A percentile compares a stretch with the other conserved stretches of the same genome.
Evolutionary conservation across 805 yeast species (phyloP).

Genomic region (Jamesozyma spencerorum): DNA sequence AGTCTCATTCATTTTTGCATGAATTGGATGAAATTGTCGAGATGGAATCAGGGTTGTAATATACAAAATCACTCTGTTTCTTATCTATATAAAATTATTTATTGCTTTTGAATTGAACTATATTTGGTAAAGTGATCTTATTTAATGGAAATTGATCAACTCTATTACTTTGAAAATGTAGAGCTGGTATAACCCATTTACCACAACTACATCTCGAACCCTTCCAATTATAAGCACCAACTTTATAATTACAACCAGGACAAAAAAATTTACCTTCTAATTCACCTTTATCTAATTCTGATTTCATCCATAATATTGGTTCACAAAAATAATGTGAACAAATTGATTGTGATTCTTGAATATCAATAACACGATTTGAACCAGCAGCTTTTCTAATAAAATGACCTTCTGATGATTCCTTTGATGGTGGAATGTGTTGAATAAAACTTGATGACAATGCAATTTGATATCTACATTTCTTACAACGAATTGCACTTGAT

Average conservation of each 20-base stretch:
- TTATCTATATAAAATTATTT: not conserved
- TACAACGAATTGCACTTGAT: slow-evolving; percentile 54
- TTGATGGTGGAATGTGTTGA: slow-evolving; percentile 57
- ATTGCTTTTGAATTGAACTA: slow-evolving; percentile 13
- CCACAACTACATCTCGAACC: slow-evolving; percentile 94
- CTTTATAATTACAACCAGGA: slow-evolving; percentile 73
- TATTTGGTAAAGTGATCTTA: slow-evolving; percentile 17
- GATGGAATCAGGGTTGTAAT: too few species aligned
- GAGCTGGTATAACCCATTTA: slow-evolving; percentile 88
- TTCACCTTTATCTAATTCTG: slow-evolving; percentile 61
- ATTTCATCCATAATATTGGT: slow-evolving; percentile 88
- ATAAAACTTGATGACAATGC: slow-evolving; percentile 57
- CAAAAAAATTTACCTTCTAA: slow-evolving; percentile 83
- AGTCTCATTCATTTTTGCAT: not conserved
- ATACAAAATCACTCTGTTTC: too few species aligned
- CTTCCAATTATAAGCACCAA: slow-evolving; percentile 91
- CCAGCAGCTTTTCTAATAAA: slow-evolving; percentile 57
- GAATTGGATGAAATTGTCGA: not conserved
- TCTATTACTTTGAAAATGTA: slow-evolving; percentile 70
- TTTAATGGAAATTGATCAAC: slow-evolving; percentile 51
- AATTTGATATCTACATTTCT: slow-evolving; percentile 64
- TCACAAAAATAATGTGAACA: slow-evolving; percentile 87
- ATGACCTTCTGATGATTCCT: slow-evolving; percentile 53
- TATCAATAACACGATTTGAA: slow-evolving; percentile 50
- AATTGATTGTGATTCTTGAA: slow-evolving; percentile 43